Conservation (phyloP, 768 basidiomycete genomes). For the Serendipita vermifera region DNA sequence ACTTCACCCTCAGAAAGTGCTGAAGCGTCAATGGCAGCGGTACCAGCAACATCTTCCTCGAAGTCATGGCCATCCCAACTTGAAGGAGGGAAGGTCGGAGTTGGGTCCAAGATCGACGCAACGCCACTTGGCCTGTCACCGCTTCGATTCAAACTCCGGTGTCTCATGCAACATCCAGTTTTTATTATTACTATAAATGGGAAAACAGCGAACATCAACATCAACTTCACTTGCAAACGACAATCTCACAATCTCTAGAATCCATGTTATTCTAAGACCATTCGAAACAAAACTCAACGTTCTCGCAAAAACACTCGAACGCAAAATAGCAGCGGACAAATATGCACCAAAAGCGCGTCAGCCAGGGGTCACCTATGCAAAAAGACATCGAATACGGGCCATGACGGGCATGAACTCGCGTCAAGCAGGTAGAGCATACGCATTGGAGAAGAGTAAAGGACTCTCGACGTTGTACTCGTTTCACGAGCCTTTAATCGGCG, state of each 20-base stretch:
- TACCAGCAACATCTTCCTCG: background rate
- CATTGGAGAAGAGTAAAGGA: background rate
- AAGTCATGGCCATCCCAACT: too few species aligned
- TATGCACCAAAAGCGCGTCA: background rate
- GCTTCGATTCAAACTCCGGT: too few species aligned
- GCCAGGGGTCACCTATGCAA: constrained; percentile 2
- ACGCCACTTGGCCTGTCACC: too few species aligned
- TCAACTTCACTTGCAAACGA: background rate
- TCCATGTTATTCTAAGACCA: background rate
- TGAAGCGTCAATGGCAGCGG: background rate
- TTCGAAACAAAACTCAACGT: constrained; percentile 7
- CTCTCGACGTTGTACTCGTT: background rate
- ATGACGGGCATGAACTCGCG: background rate
- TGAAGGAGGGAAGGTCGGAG: too few species aligned
- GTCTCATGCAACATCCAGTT: too few species aligned
- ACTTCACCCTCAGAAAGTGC: background rate
- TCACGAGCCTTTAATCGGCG: background rate
- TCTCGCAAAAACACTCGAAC: background rate
- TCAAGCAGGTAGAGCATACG: background rate
- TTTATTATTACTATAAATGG: background rate
- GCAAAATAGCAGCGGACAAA: background rate
- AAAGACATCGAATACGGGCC: constrained; percentile 2
- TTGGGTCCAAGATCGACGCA: too few species aligned
- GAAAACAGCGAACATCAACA: background rate
- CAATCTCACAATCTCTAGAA: constrained; percentile 2